Evolutionary conservation across 345 rosid genomes (phyloP), one percentile per base, ranked within the genome.

Genomic region (Raphanus raphanistrum): DNA sequence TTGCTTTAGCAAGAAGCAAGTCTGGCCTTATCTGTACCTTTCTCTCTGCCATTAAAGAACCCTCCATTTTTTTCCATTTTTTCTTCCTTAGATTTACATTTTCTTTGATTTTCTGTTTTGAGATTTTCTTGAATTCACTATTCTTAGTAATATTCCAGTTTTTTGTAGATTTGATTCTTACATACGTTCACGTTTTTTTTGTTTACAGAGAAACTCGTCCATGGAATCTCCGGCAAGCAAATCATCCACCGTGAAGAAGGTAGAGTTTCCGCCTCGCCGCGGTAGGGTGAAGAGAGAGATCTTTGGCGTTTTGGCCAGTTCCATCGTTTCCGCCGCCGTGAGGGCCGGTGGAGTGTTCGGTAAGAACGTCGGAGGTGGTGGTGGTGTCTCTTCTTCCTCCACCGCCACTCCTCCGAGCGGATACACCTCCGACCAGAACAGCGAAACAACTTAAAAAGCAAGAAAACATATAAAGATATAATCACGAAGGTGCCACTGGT

Each of bases 221-320:
- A 79, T 79, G 82, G 57, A 63, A 4, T 55, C 68, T 74, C 68
- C 57, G 5, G 17, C 66, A 11, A 57, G 8, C 33, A 74, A 74
- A 62, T 69, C 62, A 55, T 63, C 76, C 66, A 63, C 66, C 41
- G 11, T 8, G 27, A 79, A 5, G 72, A 25, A 0, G 3, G 43
- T 25, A n/a, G 57, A 74, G 8, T 12, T 79, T n/a, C 82, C 82
- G 2, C 79, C 82, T 52, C 79, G 79, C 6, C 79, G 82, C 0
- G 82, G 82, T 13, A 79, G 61, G 29, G 79, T 79, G 32, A 79
- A 74, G 45, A 28, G 79, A 55, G 76, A 79, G 79, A 79, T 79
- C 71, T 79, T 79, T 57, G 82, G 75, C 26, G 29, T 1, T 36
- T 55, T 79, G 8, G 79, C 82, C 17, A 64, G 2, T 26, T 74